Percentiles rank a stretch among this genome's conserved stretches.
Evolutionary conservation across 2,329 filamentous ascomycete genomes (phyloP).

Genomic region (Pestalotiopsis fici): DNA sequence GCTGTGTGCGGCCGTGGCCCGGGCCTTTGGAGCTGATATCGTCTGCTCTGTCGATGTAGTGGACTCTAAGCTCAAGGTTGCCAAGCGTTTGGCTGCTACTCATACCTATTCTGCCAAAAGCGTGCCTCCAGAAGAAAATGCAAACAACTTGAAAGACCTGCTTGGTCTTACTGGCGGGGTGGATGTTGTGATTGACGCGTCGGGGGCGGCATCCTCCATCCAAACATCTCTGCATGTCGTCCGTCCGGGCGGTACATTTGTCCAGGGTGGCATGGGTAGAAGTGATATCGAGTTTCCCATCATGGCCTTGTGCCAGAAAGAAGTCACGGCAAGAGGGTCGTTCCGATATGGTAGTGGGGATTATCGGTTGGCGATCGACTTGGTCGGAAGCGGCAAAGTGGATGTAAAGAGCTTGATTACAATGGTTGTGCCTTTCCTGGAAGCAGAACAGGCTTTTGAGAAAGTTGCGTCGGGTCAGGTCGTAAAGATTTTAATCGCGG

Average conservation of each 20-base stretch:
- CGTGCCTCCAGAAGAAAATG: slow-evolving; percentile 72
- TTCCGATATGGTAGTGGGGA: slow-evolving; percentile 93
- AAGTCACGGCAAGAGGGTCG: slow-evolving; percentile 81
- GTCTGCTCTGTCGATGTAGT: slow-evolving; percentile 88
- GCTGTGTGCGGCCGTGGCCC: slow-evolving; percentile 83
- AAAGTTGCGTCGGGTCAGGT: slow-evolving; percentile 83
- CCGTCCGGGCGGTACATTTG: slow-evolving; percentile 71
- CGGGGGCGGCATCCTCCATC: slow-evolving; percentile 76
- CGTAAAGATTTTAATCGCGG: slow-evolving; percentile 69
- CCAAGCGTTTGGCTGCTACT: slow-evolving; percentile 70
- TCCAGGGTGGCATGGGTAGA: slow-evolving; percentile 90
- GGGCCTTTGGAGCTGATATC: slow-evolving; percentile 80
- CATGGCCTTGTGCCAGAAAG: slow-evolving; percentile 85
- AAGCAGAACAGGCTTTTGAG: slow-evolving; percentile 84
- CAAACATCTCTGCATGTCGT: slow-evolving; percentile 73
- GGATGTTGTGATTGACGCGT: slow-evolving; percentile 80
- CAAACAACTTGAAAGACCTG: slow-evolving; percentile 63
- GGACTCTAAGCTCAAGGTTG: slow-evolving; percentile 76
- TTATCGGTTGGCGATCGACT: slow-evolving; percentile 79
- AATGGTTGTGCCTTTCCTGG: slow-evolving; percentile 72
- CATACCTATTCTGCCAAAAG: slow-evolving; percentile 68
- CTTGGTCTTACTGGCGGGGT: slow-evolving; percentile 67
- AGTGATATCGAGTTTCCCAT: slow-evolving; percentile 89
- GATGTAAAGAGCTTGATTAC: slow-evolving; percentile 83
- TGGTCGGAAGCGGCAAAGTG: slow-evolving; percentile 73